A percentile compares a stretch with the other conserved stretches of the same genome.
phyloP scores from a whole-genome alignment of 768 basidiomycete genomes.

The Amanita phalloides region DNA sequence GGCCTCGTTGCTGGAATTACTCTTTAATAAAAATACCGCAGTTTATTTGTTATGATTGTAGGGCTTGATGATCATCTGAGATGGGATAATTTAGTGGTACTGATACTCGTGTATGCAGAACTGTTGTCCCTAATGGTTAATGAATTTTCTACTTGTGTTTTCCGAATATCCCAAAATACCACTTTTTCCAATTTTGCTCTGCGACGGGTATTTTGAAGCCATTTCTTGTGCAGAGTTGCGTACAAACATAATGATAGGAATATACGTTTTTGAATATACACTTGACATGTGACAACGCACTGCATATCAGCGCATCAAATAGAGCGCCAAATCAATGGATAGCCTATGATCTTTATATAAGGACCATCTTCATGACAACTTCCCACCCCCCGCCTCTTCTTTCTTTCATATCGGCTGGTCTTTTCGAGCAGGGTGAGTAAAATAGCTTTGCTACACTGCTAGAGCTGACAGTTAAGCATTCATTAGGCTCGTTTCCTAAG shows the following conservation, averaged over 20 bases:
- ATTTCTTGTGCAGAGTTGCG: no score
- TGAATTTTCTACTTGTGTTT: no score
- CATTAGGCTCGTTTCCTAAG: not conserved
- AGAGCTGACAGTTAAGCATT: not conserved
- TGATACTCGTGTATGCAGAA: not conserved
- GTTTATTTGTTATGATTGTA: constrained; percentile 5
- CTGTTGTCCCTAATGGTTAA: not conserved
- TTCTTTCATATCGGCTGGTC: not conserved
- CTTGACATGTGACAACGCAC: no score
- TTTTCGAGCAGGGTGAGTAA: constrained; percentile 3
- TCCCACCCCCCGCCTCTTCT: not conserved
- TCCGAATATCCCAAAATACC: no score
- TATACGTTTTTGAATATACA: no score
- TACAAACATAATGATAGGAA: no score
- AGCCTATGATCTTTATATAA: not conserved
- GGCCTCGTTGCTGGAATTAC: constrained; percentile 23
- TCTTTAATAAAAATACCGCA: constrained; percentile 12
- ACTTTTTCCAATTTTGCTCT: no score
- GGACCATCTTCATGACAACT: no score
- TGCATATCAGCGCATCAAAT: no score
- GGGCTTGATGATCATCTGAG: not conserved
- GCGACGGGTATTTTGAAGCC: no score
- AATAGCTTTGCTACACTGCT: not conserved
- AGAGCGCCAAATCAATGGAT: no score
- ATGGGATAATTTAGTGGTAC: not conserved